Evolutionary conservation across 108 stramenopile species (phyloP).

Genomic region (Pseudonitzschia pungens): DNA sequence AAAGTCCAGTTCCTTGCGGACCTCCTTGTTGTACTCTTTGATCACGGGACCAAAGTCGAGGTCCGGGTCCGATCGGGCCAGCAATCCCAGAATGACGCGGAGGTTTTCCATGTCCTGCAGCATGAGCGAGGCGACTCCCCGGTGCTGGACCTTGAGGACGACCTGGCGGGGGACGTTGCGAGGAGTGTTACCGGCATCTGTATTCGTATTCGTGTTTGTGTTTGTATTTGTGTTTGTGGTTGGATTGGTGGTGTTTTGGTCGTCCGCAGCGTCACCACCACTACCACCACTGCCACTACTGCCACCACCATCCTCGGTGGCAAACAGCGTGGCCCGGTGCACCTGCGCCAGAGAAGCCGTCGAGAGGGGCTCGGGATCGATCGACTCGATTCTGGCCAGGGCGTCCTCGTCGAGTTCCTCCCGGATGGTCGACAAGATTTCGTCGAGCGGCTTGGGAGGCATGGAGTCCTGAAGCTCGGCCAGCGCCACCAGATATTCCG

Average conservation of each 20-base stretch:
- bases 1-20: constrained; percentile 56
- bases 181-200: too few relatives aligned
- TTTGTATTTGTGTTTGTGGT: too few relatives aligned
- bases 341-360: constrained; percentile 56
- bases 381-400: neutral
- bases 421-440: constrained; percentile 18
- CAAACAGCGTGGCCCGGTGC: constrained; percentile 34
- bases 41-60: constrained; percentile 41
- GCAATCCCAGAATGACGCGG: constrained; percentile 23
- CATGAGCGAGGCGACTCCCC: constrained; percentile 38
- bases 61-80: constrained; percentile 38
- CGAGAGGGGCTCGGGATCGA: constrained; percentile 28
- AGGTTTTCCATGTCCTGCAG: constrained; percentile 50
- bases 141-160: constrained; percentile 62
- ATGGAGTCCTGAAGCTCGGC: constrained; percentile 51
- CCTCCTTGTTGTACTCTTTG: constrained; percentile 45
- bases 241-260: too few relatives aligned
- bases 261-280: too few relatives aligned
- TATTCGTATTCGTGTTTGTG: too few relatives aligned
- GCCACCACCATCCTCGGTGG: neutral
- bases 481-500: constrained; percentile 30
- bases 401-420: constrained; percentile 1
- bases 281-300: too few relatives aligned
- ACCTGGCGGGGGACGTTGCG: constrained; percentile 11
- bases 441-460: constrained; percentile 34